A percentile compares a stretch with the other conserved stretches of the same genome.
These are phyloP conservation scores for Xylaria sp. DNA, from an alignment of 2,329 filamentous ascomycete species.

Conservation along the genomic window DNA sequence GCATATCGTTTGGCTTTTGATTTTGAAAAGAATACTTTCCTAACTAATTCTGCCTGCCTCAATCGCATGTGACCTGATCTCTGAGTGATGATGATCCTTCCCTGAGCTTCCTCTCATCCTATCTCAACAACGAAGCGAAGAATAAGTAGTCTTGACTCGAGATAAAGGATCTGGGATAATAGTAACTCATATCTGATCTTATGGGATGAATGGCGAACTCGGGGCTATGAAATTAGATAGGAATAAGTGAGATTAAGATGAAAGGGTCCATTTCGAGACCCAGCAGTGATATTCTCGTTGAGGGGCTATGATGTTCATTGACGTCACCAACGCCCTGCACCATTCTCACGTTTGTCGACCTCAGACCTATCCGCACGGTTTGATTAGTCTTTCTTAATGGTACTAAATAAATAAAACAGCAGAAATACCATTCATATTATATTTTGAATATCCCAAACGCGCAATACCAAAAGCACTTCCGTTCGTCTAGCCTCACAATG, in stretches of 20 bases:
- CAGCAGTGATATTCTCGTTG: background rate
- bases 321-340: slow-evolving; percentile 13
- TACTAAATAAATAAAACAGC: too few relatives aligned
- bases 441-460: too few relatives aligned
- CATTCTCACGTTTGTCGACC: background rate
- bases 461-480: too few relatives aligned
- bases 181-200: background rate
- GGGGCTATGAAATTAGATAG: background rate
- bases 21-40: slow-evolving; percentile 13
- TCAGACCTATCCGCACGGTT: background rate
- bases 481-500: slow-evolving; percentile 26
- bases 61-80: background rate
- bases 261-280: background rate
- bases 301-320: slow-evolving; percentile 11
- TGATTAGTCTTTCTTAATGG: background rate
- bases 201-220: too few relatives aligned
- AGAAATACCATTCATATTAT: too few relatives aligned
- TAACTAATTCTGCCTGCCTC: background rate
- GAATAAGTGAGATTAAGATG: background rate
- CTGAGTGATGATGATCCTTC: background rate
- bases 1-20: slow-evolving; percentile 21
- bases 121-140: background rate
- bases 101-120: background rate
- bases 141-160: background rate
- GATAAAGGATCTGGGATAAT: background rate